A percentile compares a stretch with the other conserved stretches of the same genome.
Evolutionary conservation across 257 asterid genomes (phyloP).

Genomic region (Galeopsis tetrahit): DNA sequence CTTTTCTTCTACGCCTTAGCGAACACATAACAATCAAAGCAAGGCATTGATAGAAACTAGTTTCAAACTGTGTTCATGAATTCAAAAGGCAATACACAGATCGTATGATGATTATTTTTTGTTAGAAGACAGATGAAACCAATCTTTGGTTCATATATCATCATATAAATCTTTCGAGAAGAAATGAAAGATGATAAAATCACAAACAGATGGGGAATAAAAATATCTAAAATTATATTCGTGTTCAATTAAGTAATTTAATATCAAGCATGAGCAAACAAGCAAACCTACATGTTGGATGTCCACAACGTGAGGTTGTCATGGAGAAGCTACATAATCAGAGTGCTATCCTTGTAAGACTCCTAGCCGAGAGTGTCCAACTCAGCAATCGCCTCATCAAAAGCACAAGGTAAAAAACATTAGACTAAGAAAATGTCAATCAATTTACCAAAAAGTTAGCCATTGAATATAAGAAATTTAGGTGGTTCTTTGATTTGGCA

Average conservation of each 20-base stretch:
- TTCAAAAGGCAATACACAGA: no score
- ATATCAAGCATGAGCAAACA: background rate
- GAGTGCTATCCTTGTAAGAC: conserved; percentile 93
- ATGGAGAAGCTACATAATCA: conserved; percentile 95
- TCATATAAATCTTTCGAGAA: conserved; percentile 19
- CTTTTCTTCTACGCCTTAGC: no score
- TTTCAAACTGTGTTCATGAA: background rate
- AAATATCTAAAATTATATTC: conserved; percentile 35
- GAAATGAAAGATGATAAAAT: conserved; percentile 31
- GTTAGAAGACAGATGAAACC: conserved; percentile 22
- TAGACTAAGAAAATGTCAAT: conserved; percentile 8
- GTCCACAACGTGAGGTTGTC: conserved; percentile 96
- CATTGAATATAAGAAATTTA: background rate
- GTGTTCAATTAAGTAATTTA: no score
- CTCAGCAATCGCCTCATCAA: conserved; percentile 93
- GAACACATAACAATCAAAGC: no score
- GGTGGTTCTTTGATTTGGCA: background rate
- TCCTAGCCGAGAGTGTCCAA: conserved; percentile 94
- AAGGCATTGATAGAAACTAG: no score
- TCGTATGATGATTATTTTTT: background rate
- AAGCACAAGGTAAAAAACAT: conserved; percentile 23
- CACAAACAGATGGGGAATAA: conserved; percentile 34
- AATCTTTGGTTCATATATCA: conserved; percentile 29
- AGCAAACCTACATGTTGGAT: conserved; percentile 80
- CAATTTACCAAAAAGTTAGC: conserved; percentile 5